phyloP scores from a whole-genome alignment of 1,284 basidiomycete species.

The Pascua guehoae region DNA sequence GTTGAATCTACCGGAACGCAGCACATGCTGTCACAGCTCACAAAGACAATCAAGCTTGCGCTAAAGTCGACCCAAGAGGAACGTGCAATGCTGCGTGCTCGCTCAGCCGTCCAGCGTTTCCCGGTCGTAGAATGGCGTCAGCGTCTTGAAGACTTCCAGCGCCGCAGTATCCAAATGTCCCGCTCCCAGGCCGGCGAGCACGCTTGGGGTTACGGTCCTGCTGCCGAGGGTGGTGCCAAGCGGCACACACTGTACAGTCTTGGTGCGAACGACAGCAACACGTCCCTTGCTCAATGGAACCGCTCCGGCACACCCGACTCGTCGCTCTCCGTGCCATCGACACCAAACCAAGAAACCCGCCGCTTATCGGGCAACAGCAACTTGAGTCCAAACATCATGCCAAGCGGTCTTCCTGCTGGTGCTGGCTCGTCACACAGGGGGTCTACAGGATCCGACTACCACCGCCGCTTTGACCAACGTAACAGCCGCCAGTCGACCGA shows the following conservation, averaged over 20 bases:
- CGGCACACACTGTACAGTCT: no score
- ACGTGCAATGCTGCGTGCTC: constrained; percentile 81
- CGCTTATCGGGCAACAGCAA: constrained; percentile 12
- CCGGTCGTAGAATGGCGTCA: constrained; percentile 95
- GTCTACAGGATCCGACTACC: constrained; percentile 23
- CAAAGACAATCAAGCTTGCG: constrained; percentile 89
- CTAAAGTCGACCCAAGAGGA: constrained; percentile 85
- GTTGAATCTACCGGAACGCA: constrained; percentile 84
- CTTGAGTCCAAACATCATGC: constrained; percentile 2
- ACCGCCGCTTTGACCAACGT: constrained; percentile 41
- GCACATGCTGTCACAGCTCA: constrained; percentile 90
- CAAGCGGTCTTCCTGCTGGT: constrained; percentile 4
- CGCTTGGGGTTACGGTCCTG: constrained; percentile 58
- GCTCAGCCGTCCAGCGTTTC: constrained; percentile 90
- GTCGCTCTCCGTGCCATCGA: constrained; percentile 28
- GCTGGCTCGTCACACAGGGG: neutral
- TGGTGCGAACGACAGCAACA: constrained; percentile 23
- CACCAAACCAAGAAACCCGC: constrained; percentile 26
- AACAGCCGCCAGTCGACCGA: constrained; percentile 43
- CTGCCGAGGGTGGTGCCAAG: neutral
- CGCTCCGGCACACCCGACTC: constrained; percentile 42
- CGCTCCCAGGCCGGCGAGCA: constrained; percentile 64
- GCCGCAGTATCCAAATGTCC: constrained; percentile 70
- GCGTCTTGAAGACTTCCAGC: constrained; percentile 88
- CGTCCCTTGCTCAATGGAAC: constrained; percentile 50